Conservation (phyloP, 768 basidiomycete species). For the Kwoniella sp. region DNA sequence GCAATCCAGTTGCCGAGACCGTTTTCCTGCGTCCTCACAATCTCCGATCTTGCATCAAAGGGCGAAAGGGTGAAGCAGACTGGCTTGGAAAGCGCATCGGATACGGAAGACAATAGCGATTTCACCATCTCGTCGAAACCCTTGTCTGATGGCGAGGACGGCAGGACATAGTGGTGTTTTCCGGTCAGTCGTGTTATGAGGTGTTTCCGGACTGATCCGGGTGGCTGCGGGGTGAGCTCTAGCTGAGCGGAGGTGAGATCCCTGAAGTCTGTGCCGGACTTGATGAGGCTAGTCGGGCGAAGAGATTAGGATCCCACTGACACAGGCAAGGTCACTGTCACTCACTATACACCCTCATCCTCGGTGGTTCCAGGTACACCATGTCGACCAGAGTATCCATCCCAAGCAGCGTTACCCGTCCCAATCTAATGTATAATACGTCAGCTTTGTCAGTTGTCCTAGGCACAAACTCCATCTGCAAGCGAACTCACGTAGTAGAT, state of each 20-base stretch:
- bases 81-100: slow-evolving; percentile 69
- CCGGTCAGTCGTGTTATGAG: slow-evolving; percentile 65
- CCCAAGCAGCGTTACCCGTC: slow-evolving; percentile 48
- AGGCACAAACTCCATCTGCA: neutral
- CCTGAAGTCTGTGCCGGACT: slow-evolving; percentile 87
- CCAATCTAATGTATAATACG: slow-evolving; percentile 45
- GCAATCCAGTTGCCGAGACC: slow-evolving; percentile 70
- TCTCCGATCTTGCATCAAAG: slow-evolving; percentile 73
- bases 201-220: slow-evolving; percentile 67
- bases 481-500: slow-evolving; percentile 23
- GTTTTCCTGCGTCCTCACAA: slow-evolving; percentile 74
- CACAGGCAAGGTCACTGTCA: neutral
- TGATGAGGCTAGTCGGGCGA: slow-evolving; percentile 58
- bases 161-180: slow-evolving; percentile 66
- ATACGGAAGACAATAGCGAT: slow-evolving; percentile 69
- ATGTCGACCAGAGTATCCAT: slow-evolving; percentile 46
- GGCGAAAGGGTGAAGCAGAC: slow-evolving; percentile 70
- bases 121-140: slow-evolving; percentile 65
- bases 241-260: slow-evolving; percentile 76
- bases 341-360: slow-evolving; percentile 44
- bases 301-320: neutral
- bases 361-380: slow-evolving; percentile 39
- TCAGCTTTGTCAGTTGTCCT: neutral
- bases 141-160: slow-evolving; percentile 64
- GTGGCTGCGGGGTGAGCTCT: slow-evolving; percentile 64